Base-by-base conservation (phyloP, 2,329 filamentous ascomycete genomes). In the Arthrinium puccinioides region DNA sequence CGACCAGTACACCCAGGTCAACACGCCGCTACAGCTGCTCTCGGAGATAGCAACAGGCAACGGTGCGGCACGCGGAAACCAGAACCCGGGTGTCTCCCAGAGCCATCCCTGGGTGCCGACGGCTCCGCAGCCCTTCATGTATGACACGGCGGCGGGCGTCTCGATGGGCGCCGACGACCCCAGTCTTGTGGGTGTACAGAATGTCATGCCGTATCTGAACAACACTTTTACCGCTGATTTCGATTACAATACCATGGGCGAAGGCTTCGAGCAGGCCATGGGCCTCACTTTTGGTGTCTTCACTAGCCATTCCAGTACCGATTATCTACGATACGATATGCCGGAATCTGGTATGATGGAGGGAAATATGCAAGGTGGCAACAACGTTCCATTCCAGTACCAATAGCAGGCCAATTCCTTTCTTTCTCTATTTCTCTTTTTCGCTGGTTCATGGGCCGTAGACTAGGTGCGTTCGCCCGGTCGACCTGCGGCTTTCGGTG, bases 11-110 rank as follows among this genome's bases (percentile, higher is more conserved):
- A 44, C 50, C 38, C 30, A 61, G 1, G 62, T 61, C 21, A 74
- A 70, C 48, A 76, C 72, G 1, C 72, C 72, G 2, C 62, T 77
- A 4, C 70, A 76, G 36, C 60, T 77, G 18, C 63, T 77, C 6
- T 76, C 73, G 25, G 74, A 77, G 46, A 67, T 76, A 23, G 72
- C 72, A n/a, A 69, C 67, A 3, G 41, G 59, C 23, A 64, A 67
- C 34, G 62, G 66, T 29, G 54, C 54, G 23, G 49, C 46, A 10
- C 32, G 37, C 21, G 44, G 39, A 23, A 30, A 38, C 29, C 47
- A 46, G 28, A 46, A 38, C n/a, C n/a, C n/a, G n/a, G n/a, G n/a
- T n/a, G n/a, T n/a, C n/a, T n/a, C n/a, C n/a, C n/a, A n/a, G n/a
- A n/a, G n/a, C n/a, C 31, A 38, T 38, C 6, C 5, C 9, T 18